Evolutionary conservation across 192 early-diverging fungal species (phyloP).

Genomic region (Spinellus fusiger): DNA sequence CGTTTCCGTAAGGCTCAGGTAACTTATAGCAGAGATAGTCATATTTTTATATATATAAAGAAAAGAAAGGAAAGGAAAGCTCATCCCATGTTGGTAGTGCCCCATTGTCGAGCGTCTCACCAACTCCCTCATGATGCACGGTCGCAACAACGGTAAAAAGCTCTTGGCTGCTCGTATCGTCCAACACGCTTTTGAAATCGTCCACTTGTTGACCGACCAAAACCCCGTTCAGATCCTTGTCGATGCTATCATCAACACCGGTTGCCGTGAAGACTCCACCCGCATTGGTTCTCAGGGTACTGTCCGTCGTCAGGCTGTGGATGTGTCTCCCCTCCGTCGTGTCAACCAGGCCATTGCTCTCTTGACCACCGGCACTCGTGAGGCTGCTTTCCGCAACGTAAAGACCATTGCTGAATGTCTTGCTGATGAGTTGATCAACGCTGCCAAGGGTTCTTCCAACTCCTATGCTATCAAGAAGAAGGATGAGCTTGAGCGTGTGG

Average conservation of each 20-base stretch:
- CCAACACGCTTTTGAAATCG: conserved; percentile 99
- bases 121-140: conserved; percentile 99
- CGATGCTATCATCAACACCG: conserved; percentile 98
- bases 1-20: conserved; percentile 97
- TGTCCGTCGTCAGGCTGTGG: conserved; percentile 98
- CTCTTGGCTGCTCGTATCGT: conserved; percentile 98
- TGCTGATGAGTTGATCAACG: conserved; percentile 99
- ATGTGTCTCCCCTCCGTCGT: conserved; percentile 96
- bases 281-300: conserved; percentile 97
- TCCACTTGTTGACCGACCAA: conserved; percentile 94
- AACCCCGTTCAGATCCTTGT: conserved; percentile 98
- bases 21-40: too few species aligned
- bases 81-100: conserved; percentile 47
- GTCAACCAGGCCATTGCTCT: conserved; percentile 95
- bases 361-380: conserved; percentile 94
- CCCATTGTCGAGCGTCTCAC: conserved; percentile 97
- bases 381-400: conserved; percentile 99
- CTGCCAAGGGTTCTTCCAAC: conserved; percentile 94
- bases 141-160: conserved; percentile 99
- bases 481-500: conserved; percentile 94
- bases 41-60: neutral
- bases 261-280: conserved; percentile 98
- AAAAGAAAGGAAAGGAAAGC: neutral
- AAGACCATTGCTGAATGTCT: conserved; percentile 99
- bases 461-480: conserved; percentile 99